These are phyloP conservation scores for Liquidambar formosana DNA, from an alignment of 164 flowering plant species.

Conservation along the genomic window DNA sequence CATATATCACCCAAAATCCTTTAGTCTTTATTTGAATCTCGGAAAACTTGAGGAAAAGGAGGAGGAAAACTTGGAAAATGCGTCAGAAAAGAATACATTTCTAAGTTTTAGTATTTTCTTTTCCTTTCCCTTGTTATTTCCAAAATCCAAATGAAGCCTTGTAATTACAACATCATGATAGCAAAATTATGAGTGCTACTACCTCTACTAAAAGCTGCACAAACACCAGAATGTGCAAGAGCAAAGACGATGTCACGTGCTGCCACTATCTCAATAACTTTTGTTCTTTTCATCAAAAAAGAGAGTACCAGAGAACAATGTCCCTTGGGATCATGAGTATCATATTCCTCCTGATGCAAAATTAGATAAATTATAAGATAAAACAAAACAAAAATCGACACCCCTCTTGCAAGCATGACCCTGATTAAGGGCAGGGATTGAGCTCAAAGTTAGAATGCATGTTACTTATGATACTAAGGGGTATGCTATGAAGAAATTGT, in stretches of 20 bases:
- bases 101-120: too few relatives aligned
- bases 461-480: too few relatives aligned
- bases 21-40: too few relatives aligned
- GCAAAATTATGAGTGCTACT: not conserved
- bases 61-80: too few relatives aligned
- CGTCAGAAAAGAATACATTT: too few relatives aligned
- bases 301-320: slow-evolving; percentile 67
- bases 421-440: not conserved
- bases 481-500: not conserved
- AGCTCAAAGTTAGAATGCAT: too few relatives aligned
- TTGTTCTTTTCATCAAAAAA: slow-evolving; percentile 85
- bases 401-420: not conserved
- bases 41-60: too few relatives aligned
- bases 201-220: slow-evolving; percentile 99
- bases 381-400: not conserved
- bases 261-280: slow-evolving; percentile 94
- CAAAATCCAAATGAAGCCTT: too few relatives aligned
- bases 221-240: slow-evolving; percentile 95
- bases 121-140: too few relatives aligned
- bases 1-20: not conserved
- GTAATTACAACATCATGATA: too few relatives aligned
- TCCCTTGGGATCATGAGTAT: slow-evolving; percentile 96
- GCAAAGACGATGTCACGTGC: slow-evolving; percentile 97
- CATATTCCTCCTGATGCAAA: slow-evolving; percentile 83
- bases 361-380: not conserved